Evolutionary conservation across 306 rosid species (phyloP).

Genomic region (Calophaca sinica): DNA sequence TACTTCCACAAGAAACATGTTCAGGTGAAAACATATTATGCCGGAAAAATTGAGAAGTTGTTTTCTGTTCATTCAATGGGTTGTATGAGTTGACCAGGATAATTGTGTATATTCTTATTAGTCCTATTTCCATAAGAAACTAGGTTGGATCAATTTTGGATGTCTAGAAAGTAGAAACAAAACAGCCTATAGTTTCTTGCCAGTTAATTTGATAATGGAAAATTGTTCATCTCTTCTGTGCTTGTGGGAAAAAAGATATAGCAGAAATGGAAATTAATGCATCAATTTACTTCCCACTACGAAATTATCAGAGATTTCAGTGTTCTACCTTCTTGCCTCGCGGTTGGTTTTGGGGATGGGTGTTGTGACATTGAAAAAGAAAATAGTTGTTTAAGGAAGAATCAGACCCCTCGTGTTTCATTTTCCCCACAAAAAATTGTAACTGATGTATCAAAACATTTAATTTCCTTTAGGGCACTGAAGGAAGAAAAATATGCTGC

Average conservation of each 20-base stretch:
- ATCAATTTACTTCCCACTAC: constrained; percentile 4
- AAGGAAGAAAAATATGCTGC: constrained; percentile 97
- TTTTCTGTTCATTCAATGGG: neutral
- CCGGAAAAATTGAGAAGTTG: neutral
- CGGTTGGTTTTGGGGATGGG: constrained; percentile 11
- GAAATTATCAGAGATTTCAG: neutral
- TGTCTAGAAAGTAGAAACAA: constrained; percentile 14
- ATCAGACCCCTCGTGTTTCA: neutral
- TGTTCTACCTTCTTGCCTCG: neutral
- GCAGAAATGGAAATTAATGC: neutral
- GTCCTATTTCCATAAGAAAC: neutral
- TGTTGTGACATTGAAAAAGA: neutral
- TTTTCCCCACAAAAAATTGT: constrained; percentile 15
- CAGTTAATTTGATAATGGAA: constrained; percentile 24
- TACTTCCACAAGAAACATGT: constrained; percentile 15
- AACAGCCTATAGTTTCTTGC: neutral
- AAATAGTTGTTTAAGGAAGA: constrained; percentile 12
- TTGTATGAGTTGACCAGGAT: constrained; percentile 23
- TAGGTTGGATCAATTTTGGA: constrained; percentile 4
- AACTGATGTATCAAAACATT: constrained; percentile 27
- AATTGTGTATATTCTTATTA: neutral
- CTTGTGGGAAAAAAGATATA: neutral
- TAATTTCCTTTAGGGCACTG: constrained; percentile 64
- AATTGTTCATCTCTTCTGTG: constrained; percentile 24
- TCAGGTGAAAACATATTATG: neutral